These are phyloP conservation scores for Byssothecium circinans DNA, from an alignment of 2,329 filamentous ascomycete genomes.

Conservation along the genomic window DNA sequence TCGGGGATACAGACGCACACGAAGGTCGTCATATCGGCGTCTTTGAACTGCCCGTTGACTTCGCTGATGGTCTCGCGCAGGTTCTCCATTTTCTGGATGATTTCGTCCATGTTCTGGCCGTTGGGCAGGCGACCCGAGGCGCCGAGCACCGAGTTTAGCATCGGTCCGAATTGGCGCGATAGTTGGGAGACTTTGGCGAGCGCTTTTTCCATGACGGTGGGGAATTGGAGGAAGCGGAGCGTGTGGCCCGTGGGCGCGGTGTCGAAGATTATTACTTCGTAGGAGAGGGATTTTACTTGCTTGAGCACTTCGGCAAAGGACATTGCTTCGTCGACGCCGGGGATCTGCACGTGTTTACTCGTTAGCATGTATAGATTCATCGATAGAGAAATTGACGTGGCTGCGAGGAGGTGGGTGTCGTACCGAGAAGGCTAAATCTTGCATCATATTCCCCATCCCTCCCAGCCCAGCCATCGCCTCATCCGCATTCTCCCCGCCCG, in stretches of 20 bases:
- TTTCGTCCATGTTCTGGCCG: constrained; percentile 88
- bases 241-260: constrained; percentile 98
- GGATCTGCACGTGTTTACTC: constrained; percentile 64
- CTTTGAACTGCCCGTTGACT: constrained; percentile 98
- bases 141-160: constrained; percentile 91
- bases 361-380: too few relatives aligned
- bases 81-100: constrained; percentile 92
- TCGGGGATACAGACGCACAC: constrained; percentile 98
- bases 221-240: constrained; percentile 97
- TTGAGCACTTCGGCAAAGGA: constrained; percentile 99
- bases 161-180: constrained; percentile 90
- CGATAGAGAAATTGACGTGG: too few relatives aligned
- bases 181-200: constrained; percentile 96
- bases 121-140: constrained; percentile 76
- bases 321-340: constrained; percentile 99
- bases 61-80: constrained; percentile 91
- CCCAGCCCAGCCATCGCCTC: constrained; percentile 69
- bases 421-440: constrained; percentile 94
- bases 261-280: constrained; percentile 99
- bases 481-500: constrained; percentile 69
- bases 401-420: constrained; percentile 36
- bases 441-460: constrained; percentile 92
- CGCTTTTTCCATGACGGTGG: constrained; percentile 95
- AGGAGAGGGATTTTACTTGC: constrained; percentile 97
- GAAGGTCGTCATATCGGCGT: constrained; percentile 92